A percentile compares a stretch with the other conserved stretches of the same genome.
Evolutionary conservation across 805 yeast genomes (phyloP).

Genomic region (Lipomyces sp.): DNA sequence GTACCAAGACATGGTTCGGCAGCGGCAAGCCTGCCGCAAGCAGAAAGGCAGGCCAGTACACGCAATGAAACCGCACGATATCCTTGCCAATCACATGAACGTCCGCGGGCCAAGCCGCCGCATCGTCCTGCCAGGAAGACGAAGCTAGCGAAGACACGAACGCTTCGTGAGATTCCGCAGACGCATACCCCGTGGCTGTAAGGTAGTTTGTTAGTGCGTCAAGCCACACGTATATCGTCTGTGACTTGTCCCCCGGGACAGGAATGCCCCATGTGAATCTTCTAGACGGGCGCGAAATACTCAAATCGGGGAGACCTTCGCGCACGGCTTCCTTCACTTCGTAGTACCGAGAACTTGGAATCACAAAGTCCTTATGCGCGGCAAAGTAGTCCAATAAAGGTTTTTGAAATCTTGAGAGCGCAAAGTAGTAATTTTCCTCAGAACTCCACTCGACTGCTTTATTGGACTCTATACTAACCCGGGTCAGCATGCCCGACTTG

Average conservation of each 20-base stretch:
- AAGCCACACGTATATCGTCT: conserved; percentile 91
- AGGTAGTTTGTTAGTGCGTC: conserved; percentile 88
- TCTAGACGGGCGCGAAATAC: conserved; percentile 79
- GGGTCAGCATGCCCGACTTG: conserved; percentile 31
- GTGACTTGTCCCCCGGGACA: conserved; percentile 76
- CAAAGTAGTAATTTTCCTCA: conserved; percentile 87
- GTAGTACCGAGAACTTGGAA: conserved; percentile 56
- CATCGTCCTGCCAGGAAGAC: conserved; percentile 11
- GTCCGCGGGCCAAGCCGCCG: conserved; percentile 54
- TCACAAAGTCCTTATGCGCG: conserved; percentile 55
- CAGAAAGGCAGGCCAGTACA: conserved; percentile 91
- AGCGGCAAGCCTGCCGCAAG: conserved; percentile 72
- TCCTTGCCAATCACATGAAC: conserved; percentile 91
- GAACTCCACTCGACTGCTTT: conserved; percentile 70
- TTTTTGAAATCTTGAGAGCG: conserved; percentile 57
- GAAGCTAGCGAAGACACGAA: conserved; percentile 15
- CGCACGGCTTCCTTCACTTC: conserved; percentile 58
- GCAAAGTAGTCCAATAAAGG: conserved; percentile 50
- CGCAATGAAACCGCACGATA: conserved; percentile 79
- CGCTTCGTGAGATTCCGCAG: conserved; percentile 24
- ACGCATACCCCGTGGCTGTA: conserved; percentile 65
- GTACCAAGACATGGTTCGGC: conserved; percentile 78
- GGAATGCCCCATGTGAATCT: conserved; percentile 86
- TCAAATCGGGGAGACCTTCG: conserved; percentile 57
- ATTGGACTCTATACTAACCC: conserved; percentile 59